Percentiles rank a stretch among this genome's conserved stretches.
Evolutionary conservation across 78 protist genomes (phyloP).

Genomic region (Chrysochromulina parva): DNA sequence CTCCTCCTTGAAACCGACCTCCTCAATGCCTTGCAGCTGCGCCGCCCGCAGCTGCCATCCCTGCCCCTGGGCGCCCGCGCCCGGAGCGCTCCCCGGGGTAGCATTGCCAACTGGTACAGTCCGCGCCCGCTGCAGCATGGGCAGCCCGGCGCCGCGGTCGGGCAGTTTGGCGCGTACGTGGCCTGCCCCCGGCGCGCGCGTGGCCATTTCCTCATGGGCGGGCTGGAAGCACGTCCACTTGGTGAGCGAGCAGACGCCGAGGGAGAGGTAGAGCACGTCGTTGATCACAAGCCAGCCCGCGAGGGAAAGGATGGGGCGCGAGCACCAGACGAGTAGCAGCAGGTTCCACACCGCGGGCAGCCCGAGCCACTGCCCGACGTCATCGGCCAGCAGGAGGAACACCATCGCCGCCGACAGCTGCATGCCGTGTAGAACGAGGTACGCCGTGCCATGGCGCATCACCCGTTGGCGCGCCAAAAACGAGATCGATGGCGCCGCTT

Average conservation of each 20-base stretch:
- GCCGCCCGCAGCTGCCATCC: not conserved
- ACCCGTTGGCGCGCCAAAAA: slow-evolving; percentile 18
- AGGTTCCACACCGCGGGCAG: not conserved
- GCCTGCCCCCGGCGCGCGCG: too few relatives aligned
- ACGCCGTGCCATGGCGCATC: not conserved
- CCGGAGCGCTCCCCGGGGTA: too few relatives aligned
- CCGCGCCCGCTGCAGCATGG: too few relatives aligned
- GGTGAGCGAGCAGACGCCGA: not conserved
- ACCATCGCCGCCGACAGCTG: not conserved
- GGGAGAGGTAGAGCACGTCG: not conserved
- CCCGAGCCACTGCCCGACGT: not conserved
- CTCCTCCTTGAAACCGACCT: not conserved
- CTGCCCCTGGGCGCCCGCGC: too few relatives aligned
- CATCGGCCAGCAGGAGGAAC: not conserved
- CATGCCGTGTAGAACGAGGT: not conserved
- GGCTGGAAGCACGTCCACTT: not conserved
- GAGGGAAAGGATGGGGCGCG: not conserved
- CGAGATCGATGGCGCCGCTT: not conserved
- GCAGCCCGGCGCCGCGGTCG: too few relatives aligned
- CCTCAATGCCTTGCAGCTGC: not conserved
- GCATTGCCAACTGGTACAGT: too few relatives aligned
- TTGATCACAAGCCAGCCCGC: slow-evolving; percentile 8
- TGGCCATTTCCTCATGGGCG: too few relatives aligned
- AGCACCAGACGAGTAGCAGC: not conserved
- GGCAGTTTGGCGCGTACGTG: too few relatives aligned